Evolutionary conservation across 2,329 filamentous ascomycete species (phyloP).

Genomic region (Fusarium poae): DNA sequence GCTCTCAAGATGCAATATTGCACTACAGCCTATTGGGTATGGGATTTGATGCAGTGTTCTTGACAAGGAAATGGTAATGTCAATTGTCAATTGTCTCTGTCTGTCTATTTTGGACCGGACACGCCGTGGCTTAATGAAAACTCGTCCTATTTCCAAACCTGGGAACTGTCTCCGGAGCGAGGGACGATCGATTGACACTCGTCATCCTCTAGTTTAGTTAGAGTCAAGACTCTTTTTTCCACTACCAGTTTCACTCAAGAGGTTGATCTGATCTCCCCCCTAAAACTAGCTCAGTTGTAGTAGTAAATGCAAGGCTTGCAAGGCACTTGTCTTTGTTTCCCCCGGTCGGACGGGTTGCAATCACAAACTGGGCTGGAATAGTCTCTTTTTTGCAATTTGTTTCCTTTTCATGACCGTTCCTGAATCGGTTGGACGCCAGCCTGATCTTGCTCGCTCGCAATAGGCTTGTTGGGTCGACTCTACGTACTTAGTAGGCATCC

Average conservation of each 20-base stretch:
- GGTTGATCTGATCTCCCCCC: slow-evolving; percentile 20
- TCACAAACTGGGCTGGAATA: slow-evolving; percentile 6
- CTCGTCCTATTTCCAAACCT: slow-evolving; percentile 29
- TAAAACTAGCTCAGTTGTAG: slow-evolving; percentile 12
- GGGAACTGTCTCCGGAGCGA: slow-evolving; percentile 18
- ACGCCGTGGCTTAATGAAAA: slow-evolving; percentile 32
- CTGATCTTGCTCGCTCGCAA: slow-evolving; percentile 24
- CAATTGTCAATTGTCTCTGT: neutral
- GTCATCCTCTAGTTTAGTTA: slow-evolving; percentile 28
- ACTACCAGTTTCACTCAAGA: slow-evolving; percentile 5
- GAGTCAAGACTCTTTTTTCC: slow-evolving; percentile 17
- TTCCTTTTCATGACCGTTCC: slow-evolving; percentile 25
- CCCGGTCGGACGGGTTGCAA: neutral
- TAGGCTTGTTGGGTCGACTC: slow-evolving; percentile 15
- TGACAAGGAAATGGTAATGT: slow-evolving; percentile 4
- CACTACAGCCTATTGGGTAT: neutral
- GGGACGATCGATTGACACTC: slow-evolving; percentile 21
- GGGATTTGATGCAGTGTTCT: neutral
- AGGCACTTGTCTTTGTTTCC: slow-evolving; percentile 6
- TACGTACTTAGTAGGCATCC: neutral
- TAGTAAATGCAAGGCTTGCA: slow-evolving; percentile 4
- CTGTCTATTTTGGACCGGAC: slow-evolving; percentile 15
- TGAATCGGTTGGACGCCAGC: slow-evolving; percentile 37
- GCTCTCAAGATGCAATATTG: neutral
- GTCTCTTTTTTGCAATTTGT: slow-evolving; percentile 13